Base-by-base conservation (phyloP, 2,329 filamentous ascomycete species). In the Tympanopsis confertula region DNA sequence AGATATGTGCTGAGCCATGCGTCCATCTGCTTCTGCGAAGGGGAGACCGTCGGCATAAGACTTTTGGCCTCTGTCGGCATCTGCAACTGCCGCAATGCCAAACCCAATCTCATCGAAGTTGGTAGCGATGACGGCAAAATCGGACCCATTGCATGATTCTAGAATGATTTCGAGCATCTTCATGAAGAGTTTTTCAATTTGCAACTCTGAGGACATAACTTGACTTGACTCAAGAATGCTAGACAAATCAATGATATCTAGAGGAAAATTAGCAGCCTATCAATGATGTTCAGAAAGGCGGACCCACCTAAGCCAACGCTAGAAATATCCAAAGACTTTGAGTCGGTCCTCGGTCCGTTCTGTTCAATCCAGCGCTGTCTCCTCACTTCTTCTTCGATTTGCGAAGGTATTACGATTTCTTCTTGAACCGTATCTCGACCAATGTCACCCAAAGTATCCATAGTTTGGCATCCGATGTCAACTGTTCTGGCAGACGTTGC, bases 101-200 rank as follows among this genome's bases (percentile, higher is more conserved):
- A 75, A 81, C 7, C 75, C 67, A 19, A 64, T 62, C 30, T 71
- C 65, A 36, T 73, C 68, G 35, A 71, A 72, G 46, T 79, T 69
- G 4, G 75, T 70, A 29, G 74, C 69, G 39, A 81, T 71, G 1
- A 71, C 72, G 20, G 69, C 73, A 19, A 75, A 62, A 26, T 75
- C 72, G 3, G 73, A 74, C 35, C 65, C 65, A 17, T 73, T 74
- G 13, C 74, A 78, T 1, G 72, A 74, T 46, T 80, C 74, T 5
- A 79, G 54, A 20, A 80, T 77, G 42, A 80, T 78, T 39, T 71
- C 69, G 13, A 73, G 71, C 65, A 81, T 76, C 52, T 78, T 78
- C 2, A 67, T 65, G 39, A 80, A 59, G 3, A 81, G 60, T 36
- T 69, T 71, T 42, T 80, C 74, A 30, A 80, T 71, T 42, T 78